phyloP scores from a whole-genome alignment of 2,329 filamentous ascomycete species.

The Ceratocystis cubensis region DNA sequence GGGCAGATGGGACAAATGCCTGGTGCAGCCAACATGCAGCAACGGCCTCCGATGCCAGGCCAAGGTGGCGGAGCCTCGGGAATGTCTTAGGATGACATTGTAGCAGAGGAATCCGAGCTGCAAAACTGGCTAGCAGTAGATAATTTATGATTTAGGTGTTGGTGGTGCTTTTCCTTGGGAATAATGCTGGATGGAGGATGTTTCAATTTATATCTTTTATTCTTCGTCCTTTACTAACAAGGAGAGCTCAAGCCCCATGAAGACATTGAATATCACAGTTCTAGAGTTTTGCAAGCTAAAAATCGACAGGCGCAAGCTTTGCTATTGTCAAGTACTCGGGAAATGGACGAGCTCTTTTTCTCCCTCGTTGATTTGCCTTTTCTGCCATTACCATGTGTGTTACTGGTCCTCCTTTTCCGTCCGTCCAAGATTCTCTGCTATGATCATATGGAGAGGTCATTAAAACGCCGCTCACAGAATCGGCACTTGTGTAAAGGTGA shows the following conservation, averaged over 20 bases:
- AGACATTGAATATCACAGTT: background rate
- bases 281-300: too few relatives aligned
- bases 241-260: background rate
- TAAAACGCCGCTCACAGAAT: too few relatives aligned
- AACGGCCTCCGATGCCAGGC: slow-evolving; percentile 18
- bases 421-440: too few relatives aligned
- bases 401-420: too few relatives aligned
- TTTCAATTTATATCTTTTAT: background rate
- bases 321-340: too few relatives aligned
- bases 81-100: slow-evolving; percentile 20
- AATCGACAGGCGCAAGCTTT: too few relatives aligned
- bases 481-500: too few relatives aligned
- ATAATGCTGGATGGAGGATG: background rate
- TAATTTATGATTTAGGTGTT: background rate
- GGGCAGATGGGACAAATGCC: slow-evolving; percentile 19
- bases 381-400: too few relatives aligned
- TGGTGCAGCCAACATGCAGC: slow-evolving; percentile 11
- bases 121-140: background rate
- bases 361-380: too few relatives aligned
- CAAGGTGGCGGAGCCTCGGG: slow-evolving; percentile 17
- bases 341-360: too few relatives aligned
- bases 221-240: background rate
- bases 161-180: background rate
- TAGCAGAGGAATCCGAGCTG: slow-evolving; percentile 8
- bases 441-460: too few relatives aligned